Evolutionary conservation across 2,329 filamentous ascomycete species (phyloP).

Genomic region (Sclerotinia nivalis): DNA sequence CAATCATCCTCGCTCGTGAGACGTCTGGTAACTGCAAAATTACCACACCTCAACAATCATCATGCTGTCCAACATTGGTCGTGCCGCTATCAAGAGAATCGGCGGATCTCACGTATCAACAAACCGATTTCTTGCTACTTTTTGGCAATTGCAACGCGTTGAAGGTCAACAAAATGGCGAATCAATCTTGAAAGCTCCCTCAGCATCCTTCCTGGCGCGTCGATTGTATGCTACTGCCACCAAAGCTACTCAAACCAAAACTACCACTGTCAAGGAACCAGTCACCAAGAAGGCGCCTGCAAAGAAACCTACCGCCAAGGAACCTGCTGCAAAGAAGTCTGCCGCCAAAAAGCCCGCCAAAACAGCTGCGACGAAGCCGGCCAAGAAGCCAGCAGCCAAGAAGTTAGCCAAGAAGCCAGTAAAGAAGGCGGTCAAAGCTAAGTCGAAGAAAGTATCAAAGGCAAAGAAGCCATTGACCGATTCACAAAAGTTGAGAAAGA

Average conservation of each 20-base stretch:
- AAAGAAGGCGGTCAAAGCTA: constrained; percentile 37
- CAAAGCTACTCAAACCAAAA: constrained; percentile 29
- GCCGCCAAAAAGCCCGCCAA: constrained; percentile 24
- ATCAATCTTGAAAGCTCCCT: constrained; percentile 26
- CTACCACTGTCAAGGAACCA: constrained; percentile 23
- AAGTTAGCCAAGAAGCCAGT: constrained; percentile 28
- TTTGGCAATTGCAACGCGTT: constrained; percentile 36
- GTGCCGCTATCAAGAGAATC: constrained; percentile 38
- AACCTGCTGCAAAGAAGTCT: constrained; percentile 30
- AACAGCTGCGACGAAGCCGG: constrained; percentile 10
- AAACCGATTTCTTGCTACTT: constrained; percentile 32
- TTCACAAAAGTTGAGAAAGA: neutral
- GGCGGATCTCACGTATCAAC: constrained; percentile 34
- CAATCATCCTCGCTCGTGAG: constrained; percentile 11
- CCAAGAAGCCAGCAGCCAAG: constrained; percentile 28
- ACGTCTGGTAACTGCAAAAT: neutral
- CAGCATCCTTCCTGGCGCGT: constrained; percentile 17
- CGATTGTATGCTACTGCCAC: constrained; percentile 36
- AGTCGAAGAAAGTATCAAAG: constrained; percentile 16
- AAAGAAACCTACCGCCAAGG: constrained; percentile 20
- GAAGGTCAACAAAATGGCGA: constrained; percentile 26
- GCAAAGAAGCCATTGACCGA: constrained; percentile 36
- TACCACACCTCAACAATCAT: constrained; percentile 15
- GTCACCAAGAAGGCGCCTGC: constrained; percentile 15
- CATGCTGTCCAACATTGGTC: constrained; percentile 42